Percentiles rank a stretch among this genome's conserved stretches.
Conservation (phyloP, 2,329 filamentous ascomycete genomes). For the Fusarium redolens region DNA sequence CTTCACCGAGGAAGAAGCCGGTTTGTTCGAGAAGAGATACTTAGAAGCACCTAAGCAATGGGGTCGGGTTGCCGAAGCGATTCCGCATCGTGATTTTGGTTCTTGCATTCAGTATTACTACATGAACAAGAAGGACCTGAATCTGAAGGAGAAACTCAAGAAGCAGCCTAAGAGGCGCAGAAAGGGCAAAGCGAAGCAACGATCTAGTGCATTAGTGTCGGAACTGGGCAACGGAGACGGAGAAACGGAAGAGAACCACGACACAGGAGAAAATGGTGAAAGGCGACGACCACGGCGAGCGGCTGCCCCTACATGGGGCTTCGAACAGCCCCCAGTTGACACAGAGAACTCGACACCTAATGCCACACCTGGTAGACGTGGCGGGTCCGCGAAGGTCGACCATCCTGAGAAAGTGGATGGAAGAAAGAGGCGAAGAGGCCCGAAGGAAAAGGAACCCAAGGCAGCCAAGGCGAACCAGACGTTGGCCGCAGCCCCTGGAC, state of each 20-base stretch:
- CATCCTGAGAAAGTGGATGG: slow-evolving; percentile 59
- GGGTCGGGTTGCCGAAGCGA: slow-evolving; percentile 77
- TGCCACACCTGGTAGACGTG: slow-evolving; percentile 68
- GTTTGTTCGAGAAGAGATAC: slow-evolving; percentile 79
- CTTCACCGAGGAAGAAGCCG: slow-evolving; percentile 77
- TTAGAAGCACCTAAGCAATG: slow-evolving; percentile 84
- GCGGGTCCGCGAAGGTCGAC: slow-evolving; percentile 57
- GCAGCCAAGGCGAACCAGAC: slow-evolving; percentile 54
- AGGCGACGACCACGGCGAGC: slow-evolving; percentile 71
- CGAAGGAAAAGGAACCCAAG: slow-evolving; percentile 58
- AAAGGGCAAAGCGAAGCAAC: slow-evolving; percentile 68
- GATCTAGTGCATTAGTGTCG: slow-evolving; percentile 73
- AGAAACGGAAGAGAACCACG: slow-evolving; percentile 66
- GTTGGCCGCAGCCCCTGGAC: slow-evolving; percentile 59
- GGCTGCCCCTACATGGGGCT: slow-evolving; percentile 77
- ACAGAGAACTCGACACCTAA: slow-evolving; percentile 68
- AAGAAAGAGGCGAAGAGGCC: slow-evolving; percentile 52
- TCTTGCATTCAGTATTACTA: slow-evolving; percentile 90
- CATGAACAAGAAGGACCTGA: slow-evolving; percentile 78
- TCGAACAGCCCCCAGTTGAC: slow-evolving; percentile 69
- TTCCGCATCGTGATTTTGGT: slow-evolving; percentile 77
- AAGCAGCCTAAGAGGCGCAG: slow-evolving; percentile 70
- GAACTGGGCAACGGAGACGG: slow-evolving; percentile 72
- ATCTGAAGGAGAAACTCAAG: slow-evolving; percentile 81
- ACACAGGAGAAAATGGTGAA: slow-evolving; percentile 70